These are phyloP conservation scores for Penicillium sclerotigenum DNA, from an alignment of 2,329 filamentous ascomycete species.

Conservation along the genomic window DNA sequence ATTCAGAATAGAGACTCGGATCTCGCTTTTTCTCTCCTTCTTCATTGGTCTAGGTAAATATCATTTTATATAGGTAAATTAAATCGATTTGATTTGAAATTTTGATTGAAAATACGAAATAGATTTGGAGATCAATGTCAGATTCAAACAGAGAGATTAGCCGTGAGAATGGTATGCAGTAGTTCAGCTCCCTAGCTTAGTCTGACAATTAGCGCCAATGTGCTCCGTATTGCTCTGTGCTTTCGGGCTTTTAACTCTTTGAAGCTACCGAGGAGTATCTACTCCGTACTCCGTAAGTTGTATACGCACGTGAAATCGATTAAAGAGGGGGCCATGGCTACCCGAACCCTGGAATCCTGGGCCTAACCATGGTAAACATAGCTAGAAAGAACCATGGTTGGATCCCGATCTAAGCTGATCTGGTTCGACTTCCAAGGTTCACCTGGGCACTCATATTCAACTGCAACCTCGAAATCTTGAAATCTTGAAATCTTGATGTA, in stretches of 20 bases:
- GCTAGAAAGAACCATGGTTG: not conserved
- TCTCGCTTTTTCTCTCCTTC: not conserved
- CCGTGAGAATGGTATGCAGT: constrained; percentile 1
- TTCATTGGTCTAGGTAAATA: not conserved
- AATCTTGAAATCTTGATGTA: not conserved
- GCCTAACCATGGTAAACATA: not conserved
- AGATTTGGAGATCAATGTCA: not conserved
- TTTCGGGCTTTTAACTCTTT: not conserved
- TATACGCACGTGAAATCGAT: not conserved
- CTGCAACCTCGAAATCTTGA: not conserved
- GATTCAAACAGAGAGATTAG: not conserved
- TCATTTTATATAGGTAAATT: not conserved
- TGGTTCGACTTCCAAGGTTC: not conserved
- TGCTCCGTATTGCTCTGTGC: not conserved
- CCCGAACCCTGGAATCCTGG: not conserved
- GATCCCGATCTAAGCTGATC: not conserved
- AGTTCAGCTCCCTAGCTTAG: constrained; percentile 2
- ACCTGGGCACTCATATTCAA: not conserved
- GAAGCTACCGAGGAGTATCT: not conserved
- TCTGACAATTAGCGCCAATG: not conserved
- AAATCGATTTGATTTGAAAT: not conserved
- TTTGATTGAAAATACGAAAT: not conserved
- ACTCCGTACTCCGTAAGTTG: not conserved
- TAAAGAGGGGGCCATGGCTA: not conserved
- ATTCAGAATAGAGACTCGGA: constrained; percentile 1